Evolutionary conservation across 192 early-diverging fungal genomes (phyloP).

Genomic region (Dissophora ornata): DNA sequence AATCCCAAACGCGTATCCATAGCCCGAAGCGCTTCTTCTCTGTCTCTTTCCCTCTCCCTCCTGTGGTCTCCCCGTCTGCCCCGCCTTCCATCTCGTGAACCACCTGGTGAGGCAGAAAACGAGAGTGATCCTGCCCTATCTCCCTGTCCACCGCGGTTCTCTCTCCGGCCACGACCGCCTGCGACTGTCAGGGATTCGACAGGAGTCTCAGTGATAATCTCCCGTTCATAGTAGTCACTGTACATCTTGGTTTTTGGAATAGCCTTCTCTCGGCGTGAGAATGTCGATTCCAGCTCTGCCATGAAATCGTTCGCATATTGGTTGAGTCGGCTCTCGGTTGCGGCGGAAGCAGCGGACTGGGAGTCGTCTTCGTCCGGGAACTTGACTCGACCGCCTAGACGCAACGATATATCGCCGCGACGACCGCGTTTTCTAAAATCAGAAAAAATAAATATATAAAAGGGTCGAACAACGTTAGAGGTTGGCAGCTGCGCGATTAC

Average conservation of each 20-base stretch:
- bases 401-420: conserved; percentile 43
- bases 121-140: not conserved
- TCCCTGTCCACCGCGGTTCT: not conserved
- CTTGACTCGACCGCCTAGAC: conserved; percentile 39
- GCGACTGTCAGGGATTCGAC: not conserved
- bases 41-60: conserved; percentile 4
- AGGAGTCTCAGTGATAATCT: conserved; percentile 16
- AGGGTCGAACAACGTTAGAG: too few species aligned
- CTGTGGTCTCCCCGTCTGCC: conserved; percentile 6
- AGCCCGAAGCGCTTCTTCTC: conserved; percentile 33
- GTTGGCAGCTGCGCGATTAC: too few species aligned
- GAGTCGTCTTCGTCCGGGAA: conserved; percentile 4
- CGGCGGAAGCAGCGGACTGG: not conserved
- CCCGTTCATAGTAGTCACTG: conserved; percentile 50
- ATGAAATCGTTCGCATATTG: conserved; percentile 33
- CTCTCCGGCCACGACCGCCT: conserved; percentile 2
- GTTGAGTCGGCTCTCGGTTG: conserved; percentile 11
- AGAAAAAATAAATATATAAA: too few species aligned
- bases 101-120: too few species aligned
- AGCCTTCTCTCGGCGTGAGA: conserved; percentile 32
- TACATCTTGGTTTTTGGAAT: conserved; percentile 46
- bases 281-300: conserved; percentile 43
- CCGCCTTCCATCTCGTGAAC: not conserved
- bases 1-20: conserved; percentile 38
- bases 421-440: conserved; percentile 39